Percentiles rank a stretch among this genome's conserved stretches.
Evolutionary conservation across 805 yeast genomes (phyloP).

Genomic region (Lachancea quebecensis): DNA sequence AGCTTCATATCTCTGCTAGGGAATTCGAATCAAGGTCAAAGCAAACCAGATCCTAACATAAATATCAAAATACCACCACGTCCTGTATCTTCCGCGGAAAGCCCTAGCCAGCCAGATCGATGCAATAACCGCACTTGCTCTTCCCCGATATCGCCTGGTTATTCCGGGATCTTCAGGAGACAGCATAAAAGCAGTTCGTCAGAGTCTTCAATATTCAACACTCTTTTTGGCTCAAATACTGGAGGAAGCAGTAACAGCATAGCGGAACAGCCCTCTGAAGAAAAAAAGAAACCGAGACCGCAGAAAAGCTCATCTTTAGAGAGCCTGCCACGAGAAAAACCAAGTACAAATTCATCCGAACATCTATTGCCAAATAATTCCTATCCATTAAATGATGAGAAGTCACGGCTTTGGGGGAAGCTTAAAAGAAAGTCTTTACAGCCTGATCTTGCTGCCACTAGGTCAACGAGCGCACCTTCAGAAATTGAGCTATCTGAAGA

Average conservation of each 20-base stretch:
- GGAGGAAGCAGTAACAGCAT: not conserved
- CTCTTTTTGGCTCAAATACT: conserved; percentile 26
- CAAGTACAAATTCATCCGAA: not conserved
- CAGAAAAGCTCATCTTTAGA: conserved; percentile 13
- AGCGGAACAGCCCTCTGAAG: not conserved
- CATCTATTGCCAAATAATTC: conserved; percentile 14
- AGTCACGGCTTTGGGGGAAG: conserved; percentile 25
- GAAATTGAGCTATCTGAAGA: conserved; percentile 1
- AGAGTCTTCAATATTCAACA: conserved; percentile 41
- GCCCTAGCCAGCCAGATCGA: conserved; percentile 8
- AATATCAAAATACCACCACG: conserved; percentile 26
- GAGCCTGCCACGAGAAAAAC: conserved; percentile 12
- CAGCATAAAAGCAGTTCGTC: conserved; percentile 60
- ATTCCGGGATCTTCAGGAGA: conserved; percentile 48
- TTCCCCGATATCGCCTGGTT: conserved; percentile 25
- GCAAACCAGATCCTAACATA: conserved; percentile 12
- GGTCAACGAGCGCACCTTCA: not conserved
- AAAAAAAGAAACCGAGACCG: not conserved
- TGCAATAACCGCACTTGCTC: conserved; percentile 13
- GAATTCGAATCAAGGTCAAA: conserved; percentile 11
- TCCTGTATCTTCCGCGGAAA: conserved; percentile 19
- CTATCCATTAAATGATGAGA: conserved; percentile 17
- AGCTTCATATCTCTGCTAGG: conserved; percentile 31
- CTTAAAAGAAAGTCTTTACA: conserved; percentile 19
- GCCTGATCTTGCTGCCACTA: not conserved